These are phyloP conservation scores for Spatholobus suberectus DNA, from an alignment of 306 rosid genomes.

Conservation along the genomic window DNA sequence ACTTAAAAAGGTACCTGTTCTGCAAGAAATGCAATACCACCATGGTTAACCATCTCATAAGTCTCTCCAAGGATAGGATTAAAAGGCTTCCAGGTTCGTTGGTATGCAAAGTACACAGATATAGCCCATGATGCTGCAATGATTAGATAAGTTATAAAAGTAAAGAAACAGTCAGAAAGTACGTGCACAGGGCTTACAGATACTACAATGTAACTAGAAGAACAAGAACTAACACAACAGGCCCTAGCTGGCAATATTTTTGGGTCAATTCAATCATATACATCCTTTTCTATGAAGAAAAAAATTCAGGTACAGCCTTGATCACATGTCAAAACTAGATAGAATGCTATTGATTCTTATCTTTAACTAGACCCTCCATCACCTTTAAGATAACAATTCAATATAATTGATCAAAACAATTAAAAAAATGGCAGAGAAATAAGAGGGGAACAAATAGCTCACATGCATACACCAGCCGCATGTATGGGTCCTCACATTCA, in stretches of 20 bases:
- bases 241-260: not conserved
- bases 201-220: constrained; percentile 18
- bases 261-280: not conserved
- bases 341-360: constrained; percentile 13
- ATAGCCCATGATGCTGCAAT: constrained; percentile 93
- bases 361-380: not conserved
- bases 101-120: constrained; percentile 92
- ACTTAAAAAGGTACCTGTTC: constrained; percentile 79
- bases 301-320: not conserved
- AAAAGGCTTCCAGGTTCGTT: constrained; percentile 97
- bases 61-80: constrained; percentile 98
- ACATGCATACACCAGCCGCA: constrained; percentile 83
- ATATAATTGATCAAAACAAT: not conserved
- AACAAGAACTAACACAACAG: constrained; percentile 15
- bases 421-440: constrained; percentile 2
- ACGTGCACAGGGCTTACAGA: not conserved
- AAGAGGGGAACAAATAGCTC: constrained; percentile 43
- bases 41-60: constrained; percentile 82
- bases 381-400: not conserved
- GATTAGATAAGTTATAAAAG: constrained; percentile 18
- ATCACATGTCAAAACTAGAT: constrained; percentile 8
- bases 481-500: constrained; percentile 87
- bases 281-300: not conserved
- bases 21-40: constrained; percentile 76
- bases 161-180: constrained; percentile 21